Percentiles rank a stretch among this genome's conserved stretches.
These are phyloP conservation scores for Prunus dulcis DNA, from an alignment of 306 rosid genomes.

Conservation along the genomic window DNA sequence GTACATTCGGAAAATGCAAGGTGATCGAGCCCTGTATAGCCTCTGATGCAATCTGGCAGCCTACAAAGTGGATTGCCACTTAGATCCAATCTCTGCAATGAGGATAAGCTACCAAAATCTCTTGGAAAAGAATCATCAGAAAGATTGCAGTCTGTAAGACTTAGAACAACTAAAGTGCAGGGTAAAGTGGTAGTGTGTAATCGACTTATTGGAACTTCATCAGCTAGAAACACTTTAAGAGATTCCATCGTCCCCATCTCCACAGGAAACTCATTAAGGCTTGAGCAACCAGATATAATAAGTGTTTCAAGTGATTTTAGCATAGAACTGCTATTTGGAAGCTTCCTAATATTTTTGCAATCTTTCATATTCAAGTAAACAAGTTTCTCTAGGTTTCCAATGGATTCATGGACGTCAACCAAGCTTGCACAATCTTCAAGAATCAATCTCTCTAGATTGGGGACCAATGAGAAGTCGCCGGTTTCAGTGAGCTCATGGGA, in stretches of 20 bases:
- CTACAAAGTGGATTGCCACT: neutral
- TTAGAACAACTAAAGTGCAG: neutral
- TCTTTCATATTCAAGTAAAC: neutral
- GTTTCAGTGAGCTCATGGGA: neutral
- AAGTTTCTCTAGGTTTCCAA: neutral
- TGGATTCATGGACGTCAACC: neutral
- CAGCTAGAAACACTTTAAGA: neutral
- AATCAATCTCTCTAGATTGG: neutral
- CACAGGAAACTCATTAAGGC: neutral
- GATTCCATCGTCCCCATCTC: neutral
- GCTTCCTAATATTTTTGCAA: neutral
- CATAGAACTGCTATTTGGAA: neutral
- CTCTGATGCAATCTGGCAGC: neutral
- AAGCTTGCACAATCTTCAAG: neutral
- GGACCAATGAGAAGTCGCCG: neutral
- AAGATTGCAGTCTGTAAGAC: neutral
- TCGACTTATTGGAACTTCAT: neutral
- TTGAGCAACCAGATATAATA: neutral
- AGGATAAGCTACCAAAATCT: neutral
- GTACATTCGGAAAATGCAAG: neutral
- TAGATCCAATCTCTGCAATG: neutral
- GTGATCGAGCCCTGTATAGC: neutral
- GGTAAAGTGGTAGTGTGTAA: neutral
- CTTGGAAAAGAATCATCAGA: neutral
- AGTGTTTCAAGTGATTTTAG: neutral